phyloP scores from a whole-genome alignment of 2,329 filamentous ascomycete genomes.

The Colletotrichum falcatum region DNA sequence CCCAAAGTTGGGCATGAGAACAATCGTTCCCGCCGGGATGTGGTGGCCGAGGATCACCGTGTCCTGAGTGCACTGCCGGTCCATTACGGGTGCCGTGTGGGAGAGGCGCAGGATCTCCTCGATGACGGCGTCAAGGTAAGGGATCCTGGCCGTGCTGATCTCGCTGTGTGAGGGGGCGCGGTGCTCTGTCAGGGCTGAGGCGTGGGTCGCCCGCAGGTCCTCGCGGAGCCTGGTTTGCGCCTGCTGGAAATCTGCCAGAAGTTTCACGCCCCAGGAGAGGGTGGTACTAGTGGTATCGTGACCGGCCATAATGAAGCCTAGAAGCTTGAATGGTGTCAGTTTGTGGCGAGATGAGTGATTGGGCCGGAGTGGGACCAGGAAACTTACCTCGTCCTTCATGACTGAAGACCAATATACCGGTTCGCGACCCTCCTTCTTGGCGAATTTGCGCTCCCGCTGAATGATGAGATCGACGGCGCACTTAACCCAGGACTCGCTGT shows the following conservation, averaged over 20 bases:
- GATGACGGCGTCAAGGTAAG: conserved; percentile 53
- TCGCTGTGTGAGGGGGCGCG: neutral
- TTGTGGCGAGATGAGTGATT: too few species aligned
- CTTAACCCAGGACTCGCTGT: neutral
- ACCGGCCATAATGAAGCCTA: conserved; percentile 38
- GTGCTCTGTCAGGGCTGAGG: conserved; percentile 27
- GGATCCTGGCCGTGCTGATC: conserved; percentile 44
- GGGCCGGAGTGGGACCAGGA: neutral
- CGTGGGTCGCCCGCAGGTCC: neutral
- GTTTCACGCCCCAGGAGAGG: conserved; percentile 46
- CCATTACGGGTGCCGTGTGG: conserved; percentile 46
- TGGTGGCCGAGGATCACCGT: conserved; percentile 49
- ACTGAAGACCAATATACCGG: conserved; percentile 4
- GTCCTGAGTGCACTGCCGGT: conserved; percentile 48
- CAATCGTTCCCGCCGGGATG: conserved; percentile 50
- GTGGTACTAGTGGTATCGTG: conserved; percentile 47
- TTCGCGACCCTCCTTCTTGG: conserved; percentile 25
- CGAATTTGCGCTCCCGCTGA: conserved; percentile 1
- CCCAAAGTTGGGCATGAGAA: conserved; percentile 46
- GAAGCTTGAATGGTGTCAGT: neutral
- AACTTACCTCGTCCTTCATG: conserved; percentile 27
- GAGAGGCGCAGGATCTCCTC: conserved; percentile 51
- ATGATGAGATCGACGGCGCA: conserved; percentile 19
- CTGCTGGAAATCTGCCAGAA: conserved; percentile 8
- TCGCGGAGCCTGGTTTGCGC: conserved; percentile 5